Base-by-base conservation (phyloP, 2,329 filamentous ascomycete genomes). In the Clarireedia hainanense region DNA sequence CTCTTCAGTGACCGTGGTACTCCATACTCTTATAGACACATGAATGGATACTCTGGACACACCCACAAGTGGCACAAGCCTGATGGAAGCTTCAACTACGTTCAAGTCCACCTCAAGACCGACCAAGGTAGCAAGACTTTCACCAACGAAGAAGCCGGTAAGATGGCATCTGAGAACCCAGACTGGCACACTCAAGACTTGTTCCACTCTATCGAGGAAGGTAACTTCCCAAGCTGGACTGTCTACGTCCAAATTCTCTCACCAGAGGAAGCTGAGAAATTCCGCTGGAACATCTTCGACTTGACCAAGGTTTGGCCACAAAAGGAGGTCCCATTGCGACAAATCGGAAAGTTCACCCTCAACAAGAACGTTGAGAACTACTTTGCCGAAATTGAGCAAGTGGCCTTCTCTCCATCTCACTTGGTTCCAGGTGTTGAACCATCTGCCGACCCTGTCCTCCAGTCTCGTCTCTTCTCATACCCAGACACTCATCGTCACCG, bases 291-390 rank as follows among this genome's bases (percentile, higher is more conserved):
- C 68, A 73, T 87, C 59, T 85, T 89, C 59, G 85, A 88, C 65
- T 71, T 86, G 59, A 88, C 85, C 50, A 85, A 87, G 70, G 77
- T 84, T 63, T 87, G 84, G 83, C 84, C 84, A 2, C 80, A 86
- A 57, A 72, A 69, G 23, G 76, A 84, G 47, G 80, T 84, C 27
- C 84, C 85, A 2, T 73, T 85, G 12, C 75, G 80, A 17, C 77
- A 74, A 47, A 75, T 88, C 53, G 84, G 84, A 49, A 77, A 77
- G 57, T 70, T 88, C 57, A 85, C 80, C 0, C 75, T 88, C 24
- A 85, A 86, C 71, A 75, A 76, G 67, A 88, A 87, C 66, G 73
- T 64, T 71, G 70, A 79, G 67, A 83, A 83, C 67, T 83, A 83
- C 68, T 83, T 83, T 60, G 78, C 79, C 60, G 81, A 86, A 64